Percentiles rank a stretch among this genome's conserved stretches.
These are phyloP conservation scores for Aspergillus tubingensis DNA, from an alignment of 2,329 filamentous ascomycete genomes.

Conservation along the genomic window DNA sequence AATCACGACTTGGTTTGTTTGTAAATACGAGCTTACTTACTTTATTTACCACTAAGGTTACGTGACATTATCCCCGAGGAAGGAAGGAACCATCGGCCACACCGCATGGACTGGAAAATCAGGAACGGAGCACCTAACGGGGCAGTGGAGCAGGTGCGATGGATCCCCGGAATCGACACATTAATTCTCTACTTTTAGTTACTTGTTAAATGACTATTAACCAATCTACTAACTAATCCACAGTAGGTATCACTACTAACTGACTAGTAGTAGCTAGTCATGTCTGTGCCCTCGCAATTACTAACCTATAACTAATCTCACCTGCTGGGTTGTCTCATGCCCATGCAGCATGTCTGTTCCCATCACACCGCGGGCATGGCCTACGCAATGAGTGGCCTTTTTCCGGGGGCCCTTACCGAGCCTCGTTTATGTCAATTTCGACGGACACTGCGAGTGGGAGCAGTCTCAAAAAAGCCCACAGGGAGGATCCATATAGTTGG, in stretches of 20 bases:
- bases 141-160: background rate
- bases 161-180: background rate
- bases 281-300: too few relatives aligned
- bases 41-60: background rate
- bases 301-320: too few relatives aligned
- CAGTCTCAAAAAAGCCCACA: background rate
- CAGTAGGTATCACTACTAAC: too few relatives aligned
- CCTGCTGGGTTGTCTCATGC: background rate
- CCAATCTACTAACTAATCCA: too few relatives aligned
- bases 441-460: too few relatives aligned
- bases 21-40: background rate
- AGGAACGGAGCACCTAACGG: background rate
- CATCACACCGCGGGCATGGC: background rate
- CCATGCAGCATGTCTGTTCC: background rate
- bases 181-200: background rate
- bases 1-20: too few relatives aligned
- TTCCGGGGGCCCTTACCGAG: background rate
- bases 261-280: too few relatives aligned
- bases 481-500: background rate
- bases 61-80: background rate
- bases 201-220: background rate
- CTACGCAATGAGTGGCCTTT: background rate
- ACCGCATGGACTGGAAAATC: conserved; percentile 1
- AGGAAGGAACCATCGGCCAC: background rate
- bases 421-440: too few relatives aligned